These are phyloP conservation scores for Handroanthus guayacan DNA, from an alignment of 257 asterid genomes.

Conservation along the genomic window DNA sequence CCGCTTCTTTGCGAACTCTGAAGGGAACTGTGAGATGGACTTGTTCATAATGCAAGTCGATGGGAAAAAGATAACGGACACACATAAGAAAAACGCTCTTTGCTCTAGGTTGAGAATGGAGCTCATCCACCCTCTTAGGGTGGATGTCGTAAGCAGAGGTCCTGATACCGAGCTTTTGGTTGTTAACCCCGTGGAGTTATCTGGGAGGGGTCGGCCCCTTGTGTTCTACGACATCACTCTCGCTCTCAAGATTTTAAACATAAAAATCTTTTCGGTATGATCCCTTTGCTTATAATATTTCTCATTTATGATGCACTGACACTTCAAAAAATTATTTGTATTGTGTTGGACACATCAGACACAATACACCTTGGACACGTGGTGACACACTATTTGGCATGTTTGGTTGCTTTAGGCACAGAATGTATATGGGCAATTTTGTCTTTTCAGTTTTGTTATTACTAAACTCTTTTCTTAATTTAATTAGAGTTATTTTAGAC, in stretches of 20 bases:
- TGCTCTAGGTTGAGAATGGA: slow-evolving; percentile 65
- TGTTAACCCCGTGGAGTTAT: slow-evolving; percentile 78
- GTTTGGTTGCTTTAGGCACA: too few relatives aligned
- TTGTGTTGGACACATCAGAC: too few relatives aligned
- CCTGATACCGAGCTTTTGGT: slow-evolving; percentile 81
- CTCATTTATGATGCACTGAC: too few relatives aligned
- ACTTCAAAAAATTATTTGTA: too few relatives aligned
- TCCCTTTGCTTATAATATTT: not conserved
- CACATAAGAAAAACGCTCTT: slow-evolving; percentile 47
- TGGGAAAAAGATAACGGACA: slow-evolving; percentile 62
- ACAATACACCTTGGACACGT: too few relatives aligned
- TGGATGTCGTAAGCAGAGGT: slow-evolving; percentile 64
- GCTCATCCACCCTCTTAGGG: slow-evolving; percentile 63
- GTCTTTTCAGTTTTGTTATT: too few relatives aligned
- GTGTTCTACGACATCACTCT: slow-evolving; percentile 80
- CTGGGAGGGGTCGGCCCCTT: slow-evolving; percentile 84
- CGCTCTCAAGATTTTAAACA: slow-evolving; percentile 61
- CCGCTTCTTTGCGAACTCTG: slow-evolving; percentile 55
- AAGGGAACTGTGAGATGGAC: slow-evolving; percentile 66
- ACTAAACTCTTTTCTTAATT: too few relatives aligned
- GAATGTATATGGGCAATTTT: too few relatives aligned
- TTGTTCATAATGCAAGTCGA: slow-evolving; percentile 68
- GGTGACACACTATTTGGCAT: too few relatives aligned
- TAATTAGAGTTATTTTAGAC: too few relatives aligned
- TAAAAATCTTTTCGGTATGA: slow-evolving; percentile 68